Conservation (phyloP, 306 rosid genomes). For the Cicer pinnatifidum region DNA sequence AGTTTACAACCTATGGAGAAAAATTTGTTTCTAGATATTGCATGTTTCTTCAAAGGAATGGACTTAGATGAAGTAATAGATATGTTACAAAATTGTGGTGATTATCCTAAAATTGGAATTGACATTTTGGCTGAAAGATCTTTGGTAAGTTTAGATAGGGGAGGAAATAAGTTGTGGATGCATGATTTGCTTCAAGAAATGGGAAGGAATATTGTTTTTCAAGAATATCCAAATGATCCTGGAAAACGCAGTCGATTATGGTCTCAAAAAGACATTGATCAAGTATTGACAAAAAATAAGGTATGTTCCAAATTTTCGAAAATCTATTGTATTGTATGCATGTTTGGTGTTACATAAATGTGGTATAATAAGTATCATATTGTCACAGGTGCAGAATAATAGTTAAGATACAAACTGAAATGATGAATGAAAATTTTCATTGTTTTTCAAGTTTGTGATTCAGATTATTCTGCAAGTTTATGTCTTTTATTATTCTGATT, state of each 20-base stretch:
- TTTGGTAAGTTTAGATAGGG: constrained; percentile 30
- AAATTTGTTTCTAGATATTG: constrained; percentile 47
- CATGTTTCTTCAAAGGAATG: constrained; percentile 56
- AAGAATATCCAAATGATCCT: constrained; percentile 47
- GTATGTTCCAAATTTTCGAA: constrained; percentile 26
- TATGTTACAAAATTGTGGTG: constrained; percentile 42
- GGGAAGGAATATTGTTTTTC: constrained; percentile 45
- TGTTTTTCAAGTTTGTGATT: not conserved
- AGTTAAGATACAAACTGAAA: not conserved
- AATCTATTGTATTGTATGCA: not conserved
- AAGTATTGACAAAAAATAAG: constrained; percentile 47
- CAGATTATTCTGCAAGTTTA: constrained; percentile 8
- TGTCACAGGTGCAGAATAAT: too few species aligned
- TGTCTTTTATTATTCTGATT: constrained; percentile 1
- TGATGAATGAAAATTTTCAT: not conserved
- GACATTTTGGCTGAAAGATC: constrained; percentile 51
- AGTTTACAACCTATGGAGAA: constrained; percentile 36
- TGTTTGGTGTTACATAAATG: not conserved
- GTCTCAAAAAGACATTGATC: constrained; percentile 46
- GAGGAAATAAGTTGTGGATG: constrained; percentile 34
- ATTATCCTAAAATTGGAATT: constrained; percentile 42
- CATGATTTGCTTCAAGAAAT: constrained; percentile 53
- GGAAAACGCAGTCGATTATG: constrained; percentile 50
- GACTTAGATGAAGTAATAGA: constrained; percentile 26
- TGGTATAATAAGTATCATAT: not conserved